These are phyloP conservation scores for Acephala macrosclerotiorum DNA, from an alignment of 2,329 filamentous ascomycete species.

Conservation along the genomic window DNA sequence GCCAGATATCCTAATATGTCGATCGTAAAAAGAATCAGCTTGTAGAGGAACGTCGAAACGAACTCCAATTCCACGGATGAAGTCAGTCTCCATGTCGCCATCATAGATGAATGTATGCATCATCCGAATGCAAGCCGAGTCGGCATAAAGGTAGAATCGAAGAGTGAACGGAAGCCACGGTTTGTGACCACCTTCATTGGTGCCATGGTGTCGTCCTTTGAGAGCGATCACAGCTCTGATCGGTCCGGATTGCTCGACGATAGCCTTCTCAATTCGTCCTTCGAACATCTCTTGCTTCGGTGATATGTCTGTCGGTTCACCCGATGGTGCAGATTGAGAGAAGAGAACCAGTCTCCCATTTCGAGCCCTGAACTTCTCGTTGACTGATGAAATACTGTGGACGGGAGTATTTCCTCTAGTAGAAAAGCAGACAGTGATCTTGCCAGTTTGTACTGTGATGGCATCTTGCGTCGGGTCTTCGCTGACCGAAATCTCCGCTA, in stretches of 20 bases:
- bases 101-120: conserved; percentile 66
- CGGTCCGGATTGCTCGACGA: conserved; percentile 51
- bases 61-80: conserved; percentile 62
- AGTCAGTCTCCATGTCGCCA: conserved; percentile 55
- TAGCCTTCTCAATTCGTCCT: conserved; percentile 59
- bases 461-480: background rate
- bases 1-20: conserved; percentile 64
- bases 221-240: conserved; percentile 55
- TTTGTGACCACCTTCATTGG: conserved; percentile 39
- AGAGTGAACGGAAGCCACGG: conserved; percentile 62
- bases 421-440: conserved; percentile 29
- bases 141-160: conserved; percentile 65
- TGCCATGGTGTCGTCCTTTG: conserved; percentile 37
- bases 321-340: conserved; percentile 55
- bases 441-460: conserved; percentile 31
- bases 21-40: conserved; percentile 61
- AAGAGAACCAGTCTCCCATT: conserved; percentile 59
- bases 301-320: conserved; percentile 44
- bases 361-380: conserved; percentile 31
- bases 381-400: conserved; percentile 27
- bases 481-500: background rate
- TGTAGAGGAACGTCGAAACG: conserved; percentile 62
- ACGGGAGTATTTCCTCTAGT: conserved; percentile 29
- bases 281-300: conserved; percentile 55
- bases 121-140: conserved; percentile 61